Conservation (phyloP, 75 land plant species). For the Azolla pinnata region DNA sequence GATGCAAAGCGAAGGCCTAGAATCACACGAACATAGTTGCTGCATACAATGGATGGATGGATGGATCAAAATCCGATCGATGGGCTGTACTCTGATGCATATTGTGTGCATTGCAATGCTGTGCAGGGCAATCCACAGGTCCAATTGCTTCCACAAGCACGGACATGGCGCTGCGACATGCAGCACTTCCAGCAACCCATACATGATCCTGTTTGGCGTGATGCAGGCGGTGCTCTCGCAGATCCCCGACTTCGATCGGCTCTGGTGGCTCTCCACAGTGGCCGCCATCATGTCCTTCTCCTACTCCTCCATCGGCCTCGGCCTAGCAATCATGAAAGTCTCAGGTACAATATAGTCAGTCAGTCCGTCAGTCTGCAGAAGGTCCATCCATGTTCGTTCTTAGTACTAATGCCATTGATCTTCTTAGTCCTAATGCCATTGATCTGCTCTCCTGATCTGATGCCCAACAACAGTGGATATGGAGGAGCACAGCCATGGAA, state of each 20-base stretch:
- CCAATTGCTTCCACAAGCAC: slow-evolving; percentile 35
- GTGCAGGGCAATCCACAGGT: slow-evolving; percentile 42
- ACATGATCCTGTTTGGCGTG: slow-evolving; percentile 46
- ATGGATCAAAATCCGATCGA: too few species aligned
- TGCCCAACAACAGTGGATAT: too few species aligned
- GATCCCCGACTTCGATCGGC: slow-evolving; percentile 45
- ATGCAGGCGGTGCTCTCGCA: slow-evolving; percentile 39
- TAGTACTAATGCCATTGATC: not conserved
- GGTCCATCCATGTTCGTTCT: not conserved
- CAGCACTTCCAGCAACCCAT: slow-evolving; percentile 31
- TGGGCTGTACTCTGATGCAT: too few species aligned
- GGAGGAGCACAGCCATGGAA: too few species aligned
- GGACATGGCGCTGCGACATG: slow-evolving; percentile 26
- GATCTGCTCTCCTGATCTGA: too few species aligned
- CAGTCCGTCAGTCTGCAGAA: too few species aligned
- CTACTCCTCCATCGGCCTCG: slow-evolving; percentile 46
- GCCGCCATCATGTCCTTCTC: slow-evolving; percentile 62
- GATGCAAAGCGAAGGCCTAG: too few species aligned
- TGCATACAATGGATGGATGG: too few species aligned
- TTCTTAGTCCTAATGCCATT: too few species aligned
- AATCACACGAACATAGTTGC: too few species aligned
- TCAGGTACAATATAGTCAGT: slow-evolving; percentile 11
- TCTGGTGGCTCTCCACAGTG: slow-evolving; percentile 54
- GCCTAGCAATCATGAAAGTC: slow-evolving; percentile 42
- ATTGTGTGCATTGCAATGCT: not conserved